Base-by-base conservation (phyloP, 2,329 filamentous ascomycete species). In the Intubia oerlemansii region DNA sequence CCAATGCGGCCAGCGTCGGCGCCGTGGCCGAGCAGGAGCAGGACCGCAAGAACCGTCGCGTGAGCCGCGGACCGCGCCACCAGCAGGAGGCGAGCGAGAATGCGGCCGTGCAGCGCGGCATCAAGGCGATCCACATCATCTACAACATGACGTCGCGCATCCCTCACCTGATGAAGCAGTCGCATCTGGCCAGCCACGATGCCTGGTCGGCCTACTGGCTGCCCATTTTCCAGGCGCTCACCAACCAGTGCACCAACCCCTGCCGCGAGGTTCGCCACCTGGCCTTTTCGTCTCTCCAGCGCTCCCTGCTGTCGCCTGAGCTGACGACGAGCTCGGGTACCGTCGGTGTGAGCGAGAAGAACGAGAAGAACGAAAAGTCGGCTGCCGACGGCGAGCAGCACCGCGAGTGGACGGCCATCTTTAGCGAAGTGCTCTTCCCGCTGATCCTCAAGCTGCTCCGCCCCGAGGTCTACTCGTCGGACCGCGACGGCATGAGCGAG, bases 191-290 rank as follows among this genome's bases (percentile, higher is more conserved):
- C 45, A 74, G 66, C 34, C 79, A 62, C 34, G 78, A 92, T 60
- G 57, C 88, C 10, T 98, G 88, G 88, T 82, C 81, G 28, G 81
- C 88, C 7, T 98, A 98, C 48, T 98, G 88, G 88, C 73, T 84
- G 10, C 88, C 85, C 2, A 82, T 98, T 16, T 88, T 98, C 50
- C 70, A 81, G 40, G 78, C 81, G 5, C 56, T 98, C 12, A 88
- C 78, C 4, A 70, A 69, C 5, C 88, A 98, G 51, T 93, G 84
- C 50, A 79, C 80, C 30, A 98, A 95, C 45, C 82, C 84, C 1
- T 93, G 82, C 44, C 76, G 85, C 31, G 84, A 93, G 41, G 80
- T 98, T 34, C 72, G 88, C 4, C 78, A 91, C 42, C 66, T 90
- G 43, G 81, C 88, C 2, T 80, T 95, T 41, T 70, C 75, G 7